Conservation (phyloP, 2,329 filamentous ascomycete genomes). For the Diaporthe caulivora region DNA sequence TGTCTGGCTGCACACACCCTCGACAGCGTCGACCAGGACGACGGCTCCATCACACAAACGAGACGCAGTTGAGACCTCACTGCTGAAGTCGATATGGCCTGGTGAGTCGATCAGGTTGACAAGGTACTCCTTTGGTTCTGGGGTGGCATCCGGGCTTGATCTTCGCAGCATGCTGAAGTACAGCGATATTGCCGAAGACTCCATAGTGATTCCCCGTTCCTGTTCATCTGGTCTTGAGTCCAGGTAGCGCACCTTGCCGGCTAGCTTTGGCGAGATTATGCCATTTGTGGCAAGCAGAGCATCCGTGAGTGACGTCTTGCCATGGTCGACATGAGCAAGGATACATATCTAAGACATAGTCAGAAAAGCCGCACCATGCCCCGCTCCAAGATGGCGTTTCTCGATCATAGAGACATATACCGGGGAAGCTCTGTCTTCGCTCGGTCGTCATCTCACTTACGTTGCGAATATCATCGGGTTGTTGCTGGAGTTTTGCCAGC, state of each 20-base stretch:
- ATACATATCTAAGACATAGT: constrained; percentile 80
- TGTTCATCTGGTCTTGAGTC: constrained; percentile 98
- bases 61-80: constrained; percentile 96
- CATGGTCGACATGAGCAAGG: constrained; percentile 96
- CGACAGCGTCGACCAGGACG: constrained; percentile 94
- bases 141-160: constrained; percentile 73
- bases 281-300: constrained; percentile 97
- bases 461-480: constrained; percentile 92
- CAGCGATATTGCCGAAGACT: constrained; percentile 96
- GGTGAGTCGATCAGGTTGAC: constrained; percentile 99
- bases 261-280: constrained; percentile 97
- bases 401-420: not conserved
- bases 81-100: constrained; percentile 98
- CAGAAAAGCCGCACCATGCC: constrained; percentile 42
- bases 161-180: constrained; percentile 93
- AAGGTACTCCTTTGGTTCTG: constrained; percentile 87
- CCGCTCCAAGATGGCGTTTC: not conserved
- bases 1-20: constrained; percentile 98
- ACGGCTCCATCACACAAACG: constrained; percentile 94
- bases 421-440: not conserved
- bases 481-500: constrained; percentile 88
- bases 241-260: constrained; percentile 97
- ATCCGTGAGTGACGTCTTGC: constrained; percentile 97
- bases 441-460: constrained; percentile 62
- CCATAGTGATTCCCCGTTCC: constrained; percentile 98